Evolutionary conservation across 1,139 yeast genomes (phyloP).

Genomic region (Candida mesenterica): DNA sequence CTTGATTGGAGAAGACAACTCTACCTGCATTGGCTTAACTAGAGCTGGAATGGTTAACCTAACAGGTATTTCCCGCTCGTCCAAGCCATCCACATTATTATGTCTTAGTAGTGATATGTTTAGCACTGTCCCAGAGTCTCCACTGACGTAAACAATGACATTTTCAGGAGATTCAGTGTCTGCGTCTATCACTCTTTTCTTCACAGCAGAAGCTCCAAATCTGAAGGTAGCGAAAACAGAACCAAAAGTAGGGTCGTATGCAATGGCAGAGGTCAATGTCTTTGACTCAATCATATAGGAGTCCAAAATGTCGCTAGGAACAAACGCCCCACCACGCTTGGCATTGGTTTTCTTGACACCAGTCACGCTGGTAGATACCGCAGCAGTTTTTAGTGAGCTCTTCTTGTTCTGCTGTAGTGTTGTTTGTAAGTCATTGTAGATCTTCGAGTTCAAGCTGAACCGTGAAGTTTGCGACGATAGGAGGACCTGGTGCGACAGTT

Average conservation of each 20-base stretch:
- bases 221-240: constrained; percentile 19
- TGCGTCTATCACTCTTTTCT: background rate
- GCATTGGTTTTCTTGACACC: background rate
- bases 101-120: constrained; percentile 19
- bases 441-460: constrained; percentile 14
- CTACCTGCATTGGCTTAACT: constrained; percentile 20
- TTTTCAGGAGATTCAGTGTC: constrained; percentile 14
- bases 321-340: constrained; percentile 11
- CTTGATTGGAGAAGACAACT: constrained; percentile 34
- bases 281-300: constrained; percentile 26
- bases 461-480: constrained; percentile 13
- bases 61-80: background rate
- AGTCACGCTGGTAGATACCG: background rate
- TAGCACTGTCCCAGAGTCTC: constrained; percentile 28
- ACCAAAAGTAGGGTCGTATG: constrained; percentile 42
- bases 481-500: constrained; percentile 13
- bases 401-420: constrained; percentile 1
- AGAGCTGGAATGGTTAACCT: background rate
- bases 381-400: background rate
- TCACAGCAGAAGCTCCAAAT: constrained; percentile 19
- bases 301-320: constrained; percentile 26
- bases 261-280: constrained; percentile 23
- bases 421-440: constrained; percentile 13
- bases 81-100: background rate
- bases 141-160: constrained; percentile 36